These are phyloP conservation scores for Arachis stenosperma DNA, from an alignment of 306 rosid species.

Conservation along the genomic window DNA sequence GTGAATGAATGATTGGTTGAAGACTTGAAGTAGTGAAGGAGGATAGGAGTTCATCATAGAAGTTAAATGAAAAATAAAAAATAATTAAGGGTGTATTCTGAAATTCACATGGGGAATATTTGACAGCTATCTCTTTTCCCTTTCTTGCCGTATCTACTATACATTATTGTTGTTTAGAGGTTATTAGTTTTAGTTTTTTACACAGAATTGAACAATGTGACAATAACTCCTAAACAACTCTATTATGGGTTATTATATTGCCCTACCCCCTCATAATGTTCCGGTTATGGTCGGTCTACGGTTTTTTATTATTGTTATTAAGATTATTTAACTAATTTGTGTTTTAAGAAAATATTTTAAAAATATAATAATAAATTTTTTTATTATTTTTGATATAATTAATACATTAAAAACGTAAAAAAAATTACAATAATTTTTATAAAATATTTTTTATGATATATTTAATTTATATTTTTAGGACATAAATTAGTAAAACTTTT, in stretches of 20 bases:
- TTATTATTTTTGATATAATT: too few species aligned
- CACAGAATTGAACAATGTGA: background rate
- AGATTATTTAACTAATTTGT: too few species aligned
- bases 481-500: too few species aligned
- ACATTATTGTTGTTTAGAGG: background rate
- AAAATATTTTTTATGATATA: too few species aligned
- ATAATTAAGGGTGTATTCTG: background rate
- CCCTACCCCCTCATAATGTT: slow-evolving; percentile 4
- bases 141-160: background rate
- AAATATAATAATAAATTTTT: too few species aligned
- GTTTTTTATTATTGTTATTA: background rate
- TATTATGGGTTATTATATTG: background rate
- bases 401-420: too few species aligned
- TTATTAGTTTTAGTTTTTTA: background rate
- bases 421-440: too few species aligned
- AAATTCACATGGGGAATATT: background rate
- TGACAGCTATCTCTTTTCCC: background rate
- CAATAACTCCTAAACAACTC: slow-evolving; percentile 31
- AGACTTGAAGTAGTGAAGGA: too few species aligned
- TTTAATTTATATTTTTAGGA: too few species aligned
- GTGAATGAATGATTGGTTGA: slow-evolving; percentile 9
- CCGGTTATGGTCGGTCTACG: slow-evolving; percentile 5
- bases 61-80: background rate
- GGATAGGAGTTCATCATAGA: background rate
- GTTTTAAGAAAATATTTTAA: too few species aligned